phyloP scores from a whole-genome alignment of 169 alveolate species.

The Theileria luwenshuni region DNA sequence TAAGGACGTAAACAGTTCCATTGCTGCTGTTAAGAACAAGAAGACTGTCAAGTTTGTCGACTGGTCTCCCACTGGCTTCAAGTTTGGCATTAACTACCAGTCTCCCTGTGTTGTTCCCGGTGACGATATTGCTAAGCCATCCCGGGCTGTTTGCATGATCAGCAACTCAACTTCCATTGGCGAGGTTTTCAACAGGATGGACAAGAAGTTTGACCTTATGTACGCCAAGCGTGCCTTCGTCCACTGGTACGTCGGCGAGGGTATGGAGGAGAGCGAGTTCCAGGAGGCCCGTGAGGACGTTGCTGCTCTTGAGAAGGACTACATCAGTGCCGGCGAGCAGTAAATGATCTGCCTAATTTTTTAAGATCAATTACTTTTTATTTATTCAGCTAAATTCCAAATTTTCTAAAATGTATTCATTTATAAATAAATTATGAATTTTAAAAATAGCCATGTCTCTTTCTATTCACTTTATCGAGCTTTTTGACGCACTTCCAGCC shows the following conservation, averaged over 20 bases:
- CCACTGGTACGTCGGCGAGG: slow-evolving; percentile 96
- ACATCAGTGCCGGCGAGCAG: slow-evolving; percentile 71
- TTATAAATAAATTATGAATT: not conserved
- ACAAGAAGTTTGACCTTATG: slow-evolving; percentile 92
- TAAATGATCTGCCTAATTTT: too few species aligned
- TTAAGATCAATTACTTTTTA: too few species aligned
- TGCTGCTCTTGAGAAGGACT: slow-evolving; percentile 94
- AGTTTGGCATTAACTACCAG: slow-evolving; percentile 95
- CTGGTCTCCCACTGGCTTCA: slow-evolving; percentile 96
- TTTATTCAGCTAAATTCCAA: not conserved
- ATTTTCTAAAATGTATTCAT: not conserved
- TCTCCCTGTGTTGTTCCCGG: slow-evolving; percentile 96
- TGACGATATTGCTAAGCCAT: slow-evolving; percentile 92
- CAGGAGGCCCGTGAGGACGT: slow-evolving; percentile 95
- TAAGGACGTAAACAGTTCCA: slow-evolving; percentile 91
- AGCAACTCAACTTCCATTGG: slow-evolving; percentile 93
- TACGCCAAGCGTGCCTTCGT: slow-evolving; percentile 94
- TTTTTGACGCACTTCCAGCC: slow-evolving; percentile 57
- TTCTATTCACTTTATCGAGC: slow-evolving; percentile 35
- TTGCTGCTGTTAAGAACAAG: slow-evolving; percentile 90
- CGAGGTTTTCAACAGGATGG: slow-evolving; percentile 92
- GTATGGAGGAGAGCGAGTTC: slow-evolving; percentile 95
- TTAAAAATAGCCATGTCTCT: slow-evolving; percentile 41
- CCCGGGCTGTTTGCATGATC: slow-evolving; percentile 94
- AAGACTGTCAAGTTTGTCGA: slow-evolving; percentile 92